Conservation (phyloP, 2,329 filamentous ascomycete species). For the Geosmithia flava region DNA sequence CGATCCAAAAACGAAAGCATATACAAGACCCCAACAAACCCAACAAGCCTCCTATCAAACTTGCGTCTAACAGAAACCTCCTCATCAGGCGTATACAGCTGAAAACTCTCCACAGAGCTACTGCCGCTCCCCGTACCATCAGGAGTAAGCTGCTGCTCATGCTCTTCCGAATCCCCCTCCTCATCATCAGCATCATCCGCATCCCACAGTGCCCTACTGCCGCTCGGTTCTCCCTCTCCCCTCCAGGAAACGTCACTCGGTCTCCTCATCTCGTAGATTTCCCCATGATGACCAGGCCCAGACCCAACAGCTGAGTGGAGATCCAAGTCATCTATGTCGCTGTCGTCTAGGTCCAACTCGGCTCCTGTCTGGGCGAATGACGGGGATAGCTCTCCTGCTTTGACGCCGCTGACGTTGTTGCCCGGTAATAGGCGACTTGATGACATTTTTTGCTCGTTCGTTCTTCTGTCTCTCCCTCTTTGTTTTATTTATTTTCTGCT, state of each 20-base stretch:
- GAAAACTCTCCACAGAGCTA: conserved; percentile 21
- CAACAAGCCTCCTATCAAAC: conserved; percentile 65
- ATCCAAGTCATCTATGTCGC: conserved; percentile 14
- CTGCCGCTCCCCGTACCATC: conserved; percentile 1
- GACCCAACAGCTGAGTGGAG: conserved; percentile 4
- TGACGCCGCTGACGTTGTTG: background rate
- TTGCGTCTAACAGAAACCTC: conserved; percentile 59
- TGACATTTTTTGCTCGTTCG: background rate
- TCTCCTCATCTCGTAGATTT: conserved; percentile 2
- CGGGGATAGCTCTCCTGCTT: conserved; percentile 5
- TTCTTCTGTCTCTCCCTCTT: too few relatives aligned
- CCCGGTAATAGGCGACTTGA: background rate
- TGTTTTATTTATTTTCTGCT: too few relatives aligned
- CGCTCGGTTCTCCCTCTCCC: background rate
- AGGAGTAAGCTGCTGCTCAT: background rate
- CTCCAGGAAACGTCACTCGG: background rate
- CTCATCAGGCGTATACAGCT: conserved; percentile 50
- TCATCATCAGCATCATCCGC: conserved; percentile 2
- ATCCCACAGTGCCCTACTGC: background rate
- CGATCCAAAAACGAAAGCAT: conserved; percentile 77
- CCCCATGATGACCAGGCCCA: background rate
- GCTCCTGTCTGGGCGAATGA: conserved; percentile 27
- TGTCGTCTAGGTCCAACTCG: conserved; percentile 21
- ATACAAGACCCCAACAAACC: conserved; percentile 74
- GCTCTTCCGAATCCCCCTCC: conserved; percentile 5